A percentile compares a stretch with the other conserved stretches of the same genome.
phyloP scores from a whole-genome alignment of 495 filamentous ascomycete genomes.

The Elasticomyces elasticus region DNA sequence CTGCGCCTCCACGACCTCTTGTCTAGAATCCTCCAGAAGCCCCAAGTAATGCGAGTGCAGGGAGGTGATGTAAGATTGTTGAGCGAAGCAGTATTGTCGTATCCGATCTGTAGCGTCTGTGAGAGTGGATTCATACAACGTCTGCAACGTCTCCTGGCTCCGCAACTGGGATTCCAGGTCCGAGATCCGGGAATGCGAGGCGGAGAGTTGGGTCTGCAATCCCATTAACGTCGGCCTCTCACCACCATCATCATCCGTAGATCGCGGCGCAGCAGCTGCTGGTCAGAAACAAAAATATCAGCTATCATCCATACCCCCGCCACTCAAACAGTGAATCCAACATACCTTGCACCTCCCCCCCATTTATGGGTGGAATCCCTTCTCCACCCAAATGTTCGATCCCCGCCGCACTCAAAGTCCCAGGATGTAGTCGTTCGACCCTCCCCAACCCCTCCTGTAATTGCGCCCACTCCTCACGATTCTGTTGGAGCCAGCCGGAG shows the following conservation, averaged over 20 bases:
- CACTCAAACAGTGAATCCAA: no score
- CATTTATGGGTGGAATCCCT: not conserved
- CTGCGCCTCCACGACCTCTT: conserved; percentile 46
- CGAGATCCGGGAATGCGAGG: conserved; percentile 36
- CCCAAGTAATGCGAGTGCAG: conserved; percentile 52
- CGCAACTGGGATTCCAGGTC: conserved; percentile 39
- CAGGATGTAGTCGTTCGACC: conserved; percentile 4
- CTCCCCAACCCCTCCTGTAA: conserved; percentile 14
- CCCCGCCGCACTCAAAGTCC: not conserved
- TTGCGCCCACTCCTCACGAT: conserved; percentile 16
- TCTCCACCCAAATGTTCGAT: not conserved
- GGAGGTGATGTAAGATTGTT: conserved; percentile 47
- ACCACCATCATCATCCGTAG: not conserved
- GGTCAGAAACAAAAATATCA: no score
- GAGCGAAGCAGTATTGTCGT: conserved; percentile 51
- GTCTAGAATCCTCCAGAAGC: conserved; percentile 48
- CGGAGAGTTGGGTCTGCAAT: conserved; percentile 40
- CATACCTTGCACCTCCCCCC: not conserved
- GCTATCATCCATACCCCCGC: no score
- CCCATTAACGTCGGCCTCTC: not conserved
- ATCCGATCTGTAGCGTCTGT: conserved; percentile 51
- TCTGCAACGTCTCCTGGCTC: conserved; percentile 45
- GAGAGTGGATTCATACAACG: conserved; percentile 48
- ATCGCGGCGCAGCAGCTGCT: not conserved
- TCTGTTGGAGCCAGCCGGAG: conserved; percentile 17